phyloP scores from a whole-genome alignment of 768 basidiomycete species.

The Suillus bovinus region DNA sequence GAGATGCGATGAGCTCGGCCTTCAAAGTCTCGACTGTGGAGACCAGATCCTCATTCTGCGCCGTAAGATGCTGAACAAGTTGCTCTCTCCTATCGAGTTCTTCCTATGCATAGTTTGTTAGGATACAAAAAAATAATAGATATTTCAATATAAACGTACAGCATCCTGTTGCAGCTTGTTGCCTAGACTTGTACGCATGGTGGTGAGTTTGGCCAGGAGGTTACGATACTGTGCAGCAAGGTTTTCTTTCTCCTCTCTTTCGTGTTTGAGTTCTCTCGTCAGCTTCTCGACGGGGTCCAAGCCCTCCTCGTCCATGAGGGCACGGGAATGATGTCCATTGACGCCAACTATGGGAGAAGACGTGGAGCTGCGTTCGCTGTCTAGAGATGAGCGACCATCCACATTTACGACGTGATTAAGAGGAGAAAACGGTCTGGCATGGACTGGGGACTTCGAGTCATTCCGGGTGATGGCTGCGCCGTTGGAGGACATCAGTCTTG shows the following conservation, averaged over 20 bases:
- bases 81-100: conserved; percentile 95
- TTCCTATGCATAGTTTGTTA: conserved; percentile 61
- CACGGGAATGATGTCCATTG: conserved; percentile 36
- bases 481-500: conserved; percentile 12
- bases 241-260: conserved; percentile 85
- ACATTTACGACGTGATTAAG: conserved; percentile 15
- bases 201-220: conserved; percentile 84
- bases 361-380: conserved; percentile 44
- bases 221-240: conserved; percentile 83
- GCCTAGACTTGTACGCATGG: conserved; percentile 91
- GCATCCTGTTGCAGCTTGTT: conserved; percentile 97
- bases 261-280: conserved; percentile 72
- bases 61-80: conserved; percentile 73
- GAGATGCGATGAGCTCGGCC: conserved; percentile 72
- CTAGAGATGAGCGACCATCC: conserved; percentile 43
- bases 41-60: conserved; percentile 73
- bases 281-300: conserved; percentile 58
- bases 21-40: conserved; percentile 78
- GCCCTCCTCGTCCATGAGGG: conserved; percentile 36
- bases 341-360: conserved; percentile 30
- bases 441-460: conserved; percentile 20
- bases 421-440: conserved; percentile 34
- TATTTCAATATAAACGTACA: conserved; percentile 48
- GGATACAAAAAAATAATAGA: background rate
- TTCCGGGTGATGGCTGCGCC: conserved; percentile 11